phyloP scores from a whole-genome alignment of 495 filamentous ascomycete species.

The Penicillium canariense region DNA sequence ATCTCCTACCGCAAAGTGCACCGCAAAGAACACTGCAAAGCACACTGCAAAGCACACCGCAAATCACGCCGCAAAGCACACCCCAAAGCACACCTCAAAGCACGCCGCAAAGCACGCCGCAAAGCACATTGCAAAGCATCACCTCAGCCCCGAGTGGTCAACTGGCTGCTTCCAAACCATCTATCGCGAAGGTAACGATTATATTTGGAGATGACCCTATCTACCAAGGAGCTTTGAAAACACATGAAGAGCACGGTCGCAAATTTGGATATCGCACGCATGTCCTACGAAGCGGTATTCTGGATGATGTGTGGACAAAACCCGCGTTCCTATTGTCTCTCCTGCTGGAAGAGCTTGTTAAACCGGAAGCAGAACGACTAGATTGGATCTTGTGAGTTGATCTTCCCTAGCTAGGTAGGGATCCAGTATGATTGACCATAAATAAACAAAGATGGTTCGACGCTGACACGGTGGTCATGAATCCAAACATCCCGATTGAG shows the following conservation, averaged over 20 bases:
- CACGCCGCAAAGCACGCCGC: too few relatives aligned
- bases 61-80: too few relatives aligned
- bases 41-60: too few relatives aligned
- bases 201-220: slow-evolving; percentile 19
- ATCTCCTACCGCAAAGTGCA: too few relatives aligned
- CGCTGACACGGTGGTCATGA: slow-evolving; percentile 51
- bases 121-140: too few relatives aligned
- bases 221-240: slow-evolving; percentile 19
- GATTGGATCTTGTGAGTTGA: slow-evolving; percentile 49
- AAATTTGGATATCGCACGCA: slow-evolving; percentile 16
- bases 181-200: slow-evolving; percentile 23
- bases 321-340: slow-evolving; percentile 47
- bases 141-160: too few relatives aligned
- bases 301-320: slow-evolving; percentile 43
- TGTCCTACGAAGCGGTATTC: slow-evolving; percentile 14
- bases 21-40: too few relatives aligned
- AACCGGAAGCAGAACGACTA: slow-evolving; percentile 45
- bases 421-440: too few relatives aligned
- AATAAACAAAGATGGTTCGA: slow-evolving; percentile 58
- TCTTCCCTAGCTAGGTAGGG: too few relatives aligned
- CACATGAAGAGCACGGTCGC: slow-evolving; percentile 17
- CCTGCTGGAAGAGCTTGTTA: slow-evolving; percentile 47
- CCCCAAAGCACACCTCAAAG: too few relatives aligned
- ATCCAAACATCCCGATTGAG: slow-evolving; percentile 50
- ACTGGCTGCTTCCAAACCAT: too few relatives aligned